phyloP scores from a whole-genome alignment of 164 flowering plant species.

The Sextonia rubra region DNA sequence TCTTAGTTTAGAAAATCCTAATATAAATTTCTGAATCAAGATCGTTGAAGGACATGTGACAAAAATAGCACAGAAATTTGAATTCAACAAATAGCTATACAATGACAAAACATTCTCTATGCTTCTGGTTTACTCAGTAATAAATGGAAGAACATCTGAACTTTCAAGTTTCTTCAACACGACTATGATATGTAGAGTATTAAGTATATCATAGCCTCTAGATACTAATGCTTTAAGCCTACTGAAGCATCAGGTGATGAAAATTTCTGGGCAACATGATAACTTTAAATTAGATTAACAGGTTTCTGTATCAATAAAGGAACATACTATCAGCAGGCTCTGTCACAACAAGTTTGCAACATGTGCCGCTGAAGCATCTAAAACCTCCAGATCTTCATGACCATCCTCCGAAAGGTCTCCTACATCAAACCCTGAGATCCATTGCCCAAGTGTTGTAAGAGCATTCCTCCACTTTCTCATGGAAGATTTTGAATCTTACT shows the following conservation, averaged over 20 bases:
- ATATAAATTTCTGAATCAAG: too few relatives aligned
- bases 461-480: neutral
- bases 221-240: neutral
- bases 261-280: neutral
- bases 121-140: too few relatives aligned
- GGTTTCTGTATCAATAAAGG: neutral
- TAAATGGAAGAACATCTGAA: too few relatives aligned
- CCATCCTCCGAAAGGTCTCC: slow-evolving; percentile 88
- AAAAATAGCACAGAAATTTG: too few relatives aligned
- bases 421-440: slow-evolving; percentile 82
- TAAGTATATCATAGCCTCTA: neutral
- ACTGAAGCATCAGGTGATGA: neutral
- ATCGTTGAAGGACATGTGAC: too few relatives aligned
- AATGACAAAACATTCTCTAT: too few relatives aligned
- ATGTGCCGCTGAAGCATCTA: slow-evolving; percentile 96
- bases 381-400: slow-evolving; percentile 83
- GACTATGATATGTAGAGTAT: too few relatives aligned
- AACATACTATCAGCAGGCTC: slow-evolving; percentile 86
- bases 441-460: slow-evolving; percentile 1
- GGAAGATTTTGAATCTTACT: neutral
- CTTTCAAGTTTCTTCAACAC: too few relatives aligned
- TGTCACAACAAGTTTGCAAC: slow-evolving; percentile 84
- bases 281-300: neutral
- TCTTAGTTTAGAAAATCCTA: too few relatives aligned
- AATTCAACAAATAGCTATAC: too few relatives aligned